phyloP scores from a whole-genome alignment of 2,329 filamentous ascomycete species.

The Pseudogymnoascus sp. region DNA sequence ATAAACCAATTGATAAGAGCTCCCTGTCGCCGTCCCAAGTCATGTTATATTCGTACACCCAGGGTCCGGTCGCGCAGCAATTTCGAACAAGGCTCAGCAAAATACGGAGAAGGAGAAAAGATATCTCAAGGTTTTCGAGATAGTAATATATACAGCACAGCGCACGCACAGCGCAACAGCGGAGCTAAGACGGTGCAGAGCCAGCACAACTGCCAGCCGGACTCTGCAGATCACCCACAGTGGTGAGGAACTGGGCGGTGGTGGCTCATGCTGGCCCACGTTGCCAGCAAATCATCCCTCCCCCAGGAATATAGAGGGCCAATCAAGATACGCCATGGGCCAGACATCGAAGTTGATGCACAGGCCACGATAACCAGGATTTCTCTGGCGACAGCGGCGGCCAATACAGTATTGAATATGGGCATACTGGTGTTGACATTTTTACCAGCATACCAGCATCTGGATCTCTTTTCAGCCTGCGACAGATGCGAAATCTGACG shows the following conservation, averaged over 20 bases:
- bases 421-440: not conserved
- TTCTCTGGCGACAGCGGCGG: slow-evolving; percentile 5
- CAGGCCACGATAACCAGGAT: slow-evolving; percentile 6
- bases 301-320: slow-evolving; percentile 6
- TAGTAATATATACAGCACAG: slow-evolving; percentile 1
- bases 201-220: slow-evolving; percentile 9
- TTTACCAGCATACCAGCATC: not conserved
- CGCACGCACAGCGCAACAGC: not conserved
- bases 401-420: slow-evolving; percentile 4
- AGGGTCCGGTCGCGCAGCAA: slow-evolving; percentile 3
- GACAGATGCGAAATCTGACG: slow-evolving; percentile 8
- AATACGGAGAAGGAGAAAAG: slow-evolving; percentile 5
- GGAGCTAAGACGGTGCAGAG: slow-evolving; percentile 7
- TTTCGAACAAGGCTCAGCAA: slow-evolving; percentile 10
- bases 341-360: not conserved
- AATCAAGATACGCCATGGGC: slow-evolving; percentile 1
- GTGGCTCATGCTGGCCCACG: slow-evolving; percentile 9
- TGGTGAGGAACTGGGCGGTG: slow-evolving; percentile 8
- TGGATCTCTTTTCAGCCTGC: slow-evolving; percentile 8
- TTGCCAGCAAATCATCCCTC: slow-evolving; percentile 11
- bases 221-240: slow-evolving; percentile 7
- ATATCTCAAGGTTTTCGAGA: not conserved
- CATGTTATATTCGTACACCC: slow-evolving; percentile 5
- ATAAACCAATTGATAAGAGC: slow-evolving; percentile 12
- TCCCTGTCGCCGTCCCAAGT: slow-evolving; percentile 5